These are phyloP conservation scores for Chenopodium suecicum DNA, from an alignment of 148 eudicot species.

Conservation along the genomic window DNA sequence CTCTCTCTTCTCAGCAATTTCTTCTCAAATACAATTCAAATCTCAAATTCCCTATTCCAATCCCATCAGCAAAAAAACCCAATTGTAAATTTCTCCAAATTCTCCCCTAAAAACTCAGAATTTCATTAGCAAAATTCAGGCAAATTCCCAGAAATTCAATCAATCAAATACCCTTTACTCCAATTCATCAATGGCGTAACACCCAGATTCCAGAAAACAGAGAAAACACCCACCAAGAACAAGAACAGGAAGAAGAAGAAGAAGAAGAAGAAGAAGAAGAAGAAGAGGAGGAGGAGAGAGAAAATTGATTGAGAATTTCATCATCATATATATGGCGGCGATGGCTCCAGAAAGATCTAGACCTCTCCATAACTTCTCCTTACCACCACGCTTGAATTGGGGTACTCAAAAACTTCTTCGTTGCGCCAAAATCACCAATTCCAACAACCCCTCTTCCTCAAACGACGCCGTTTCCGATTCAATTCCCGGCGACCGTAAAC, in stretches of 20 bases:
- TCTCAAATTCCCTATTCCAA: too few relatives aligned
- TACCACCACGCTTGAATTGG: conserved; percentile 61
- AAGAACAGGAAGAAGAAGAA: not conserved
- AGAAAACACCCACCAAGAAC: too few relatives aligned
- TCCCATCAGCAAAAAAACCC: too few relatives aligned
- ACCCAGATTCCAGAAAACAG: too few relatives aligned
- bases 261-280: not conserved
- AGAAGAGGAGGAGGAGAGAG: not conserved
- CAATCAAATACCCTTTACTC: not conserved
- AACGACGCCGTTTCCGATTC: conserved; percentile 34
- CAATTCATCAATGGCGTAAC: conserved; percentile 13
- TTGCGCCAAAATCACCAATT: conserved; percentile 31
- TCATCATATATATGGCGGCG: conserved; percentile 30
- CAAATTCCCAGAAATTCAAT: not conserved
- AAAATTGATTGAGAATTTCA: not conserved
- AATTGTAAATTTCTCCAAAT: not conserved
- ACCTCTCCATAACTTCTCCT: conserved; percentile 70
- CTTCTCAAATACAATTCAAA: too few relatives aligned
- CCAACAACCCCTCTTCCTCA: conserved; percentile 12
- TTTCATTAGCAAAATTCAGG: too few relatives aligned
- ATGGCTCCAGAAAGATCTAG: conserved; percentile 60
- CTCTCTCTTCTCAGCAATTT: too few relatives aligned
- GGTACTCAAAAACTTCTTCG: conserved; percentile 53
- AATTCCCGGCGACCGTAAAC: not conserved
- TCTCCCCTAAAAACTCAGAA: too few relatives aligned